These are phyloP conservation scores for Coemansia erecta DNA, from an alignment of 192 early-diverging fungal genomes.

Conservation along the genomic window DNA sequence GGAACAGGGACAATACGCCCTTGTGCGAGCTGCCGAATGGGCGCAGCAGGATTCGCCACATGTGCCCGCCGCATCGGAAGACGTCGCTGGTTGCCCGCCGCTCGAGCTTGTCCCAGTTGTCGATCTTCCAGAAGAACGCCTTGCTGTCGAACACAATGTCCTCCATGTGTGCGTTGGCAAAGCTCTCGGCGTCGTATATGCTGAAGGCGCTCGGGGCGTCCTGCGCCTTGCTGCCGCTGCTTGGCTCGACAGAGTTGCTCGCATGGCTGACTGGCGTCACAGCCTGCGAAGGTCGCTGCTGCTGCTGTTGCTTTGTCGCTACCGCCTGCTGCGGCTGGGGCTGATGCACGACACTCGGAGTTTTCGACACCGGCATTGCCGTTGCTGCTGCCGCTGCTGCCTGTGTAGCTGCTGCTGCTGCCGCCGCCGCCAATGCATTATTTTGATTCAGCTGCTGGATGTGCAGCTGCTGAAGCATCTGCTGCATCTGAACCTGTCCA, in stretches of 20 bases:
- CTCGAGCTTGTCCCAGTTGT: slow-evolving; percentile 50
- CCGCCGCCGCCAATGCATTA: not conserved
- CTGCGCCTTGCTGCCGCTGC: not conserved
- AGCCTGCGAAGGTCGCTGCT: slow-evolving; percentile 8
- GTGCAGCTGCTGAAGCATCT: slow-evolving; percentile 53
- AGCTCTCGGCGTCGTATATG: slow-evolving; percentile 46
- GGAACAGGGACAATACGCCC: slow-evolving; percentile 80
- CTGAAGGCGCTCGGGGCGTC: slow-evolving; percentile 16
- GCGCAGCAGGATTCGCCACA: slow-evolving; percentile 85
- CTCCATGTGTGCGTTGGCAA: slow-evolving; percentile 47
- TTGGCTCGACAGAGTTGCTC: not conserved
- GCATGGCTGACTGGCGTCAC: not conserved
- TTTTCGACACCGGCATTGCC: not conserved
- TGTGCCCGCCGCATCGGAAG: slow-evolving; percentile 49
- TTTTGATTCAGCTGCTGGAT: slow-evolving; percentile 16
- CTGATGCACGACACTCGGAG: not conserved
- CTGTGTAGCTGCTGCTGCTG: slow-evolving; percentile 16
- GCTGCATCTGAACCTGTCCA: slow-evolving; percentile 49
- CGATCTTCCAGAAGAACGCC: slow-evolving; percentile 51
- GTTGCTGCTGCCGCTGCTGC: slow-evolving; percentile 9
- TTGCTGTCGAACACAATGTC: slow-evolving; percentile 48
- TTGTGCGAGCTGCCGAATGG: slow-evolving; percentile 79
- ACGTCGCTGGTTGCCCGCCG: slow-evolving; percentile 45
- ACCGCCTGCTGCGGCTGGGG: not conserved
- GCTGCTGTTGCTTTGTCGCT: not conserved